Evolutionary conservation across 2,329 filamentous ascomycete genomes (phyloP), one percentile per base, ranked within the genome.

Genomic region (Paraconiothyrium brasiliense): DNA sequence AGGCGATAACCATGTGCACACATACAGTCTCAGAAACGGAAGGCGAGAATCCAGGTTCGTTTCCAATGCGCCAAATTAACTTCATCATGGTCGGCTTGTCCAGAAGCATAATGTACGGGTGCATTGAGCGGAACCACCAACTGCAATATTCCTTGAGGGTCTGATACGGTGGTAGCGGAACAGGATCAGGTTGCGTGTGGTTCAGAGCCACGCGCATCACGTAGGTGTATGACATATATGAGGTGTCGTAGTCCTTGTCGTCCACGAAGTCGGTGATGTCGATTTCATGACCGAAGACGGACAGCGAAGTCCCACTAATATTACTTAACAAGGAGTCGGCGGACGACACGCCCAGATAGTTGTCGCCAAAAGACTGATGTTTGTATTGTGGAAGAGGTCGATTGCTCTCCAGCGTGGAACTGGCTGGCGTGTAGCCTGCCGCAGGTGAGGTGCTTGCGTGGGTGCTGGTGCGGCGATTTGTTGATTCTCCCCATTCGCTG

Each of bases 1-100:
- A 89, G 11, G 91, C 90, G 61, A 95, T 89, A 46, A 95, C 85
- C 87, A 94, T 92, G 76, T 94, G 90, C 0, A 93, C 84, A 60
- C 88, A 87, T 44, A 92, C 90, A 1, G 84, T 84, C 72, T 95
- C 89, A 1, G 90, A 84, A 0, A 85, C 77, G 0, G 86, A 85
- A 0, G 91, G 85, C 54, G 84, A 81, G 73, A 90, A 92, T 58
- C 75, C 81, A 16, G 85, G 83, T 57, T 93, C 89, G 69, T 93
- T 89, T 73, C 93, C 93, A 57, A 93, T 85, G 62, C 86, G 84
- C 77, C 93, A 94, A 81, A 93, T 88, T 69, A 94, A 76, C 52
- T 83, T 81, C 82, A 92, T 85, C 66, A 93, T 91, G 2, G 87
- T 87, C 0, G 90, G 90, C 73, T 90, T 90, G 79, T 95, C 91